Percentiles rank a stretch among this genome's conserved stretches.
phyloP scores from a whole-genome alignment of 352 stramenopile genomes.

The Halophytophthora batemanensis region DNA sequence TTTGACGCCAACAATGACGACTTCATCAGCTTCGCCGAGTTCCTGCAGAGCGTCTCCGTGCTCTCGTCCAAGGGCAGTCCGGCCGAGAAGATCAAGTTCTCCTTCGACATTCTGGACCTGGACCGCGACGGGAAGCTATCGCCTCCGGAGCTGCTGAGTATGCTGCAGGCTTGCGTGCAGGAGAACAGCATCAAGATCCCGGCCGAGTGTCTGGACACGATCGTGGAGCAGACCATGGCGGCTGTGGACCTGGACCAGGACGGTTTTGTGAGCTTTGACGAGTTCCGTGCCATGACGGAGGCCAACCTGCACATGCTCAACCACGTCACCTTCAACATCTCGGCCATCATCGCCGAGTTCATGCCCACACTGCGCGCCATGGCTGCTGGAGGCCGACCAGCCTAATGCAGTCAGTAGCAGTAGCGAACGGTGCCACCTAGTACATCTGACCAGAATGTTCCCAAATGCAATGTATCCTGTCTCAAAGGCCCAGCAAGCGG shows the following conservation, averaged over 20 bases:
- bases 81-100: slow-evolving; percentile 75
- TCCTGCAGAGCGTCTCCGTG: slow-evolving; percentile 68
- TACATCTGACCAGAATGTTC: too few relatives aligned
- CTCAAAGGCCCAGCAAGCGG: too few relatives aligned
- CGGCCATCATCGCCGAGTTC: slow-evolving; percentile 67
- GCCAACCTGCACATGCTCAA: slow-evolving; percentile 75
- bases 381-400: slow-evolving; percentile 12
- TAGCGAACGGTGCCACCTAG: too few relatives aligned
- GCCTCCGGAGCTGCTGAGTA: slow-evolving; percentile 62
- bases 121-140: slow-evolving; percentile 75
- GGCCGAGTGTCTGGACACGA: slow-evolving; percentile 50
- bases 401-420: not conserved
- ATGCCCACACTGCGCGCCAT: slow-evolving; percentile 66
- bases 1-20: slow-evolving; percentile 78
- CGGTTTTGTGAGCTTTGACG: slow-evolving; percentile 74
- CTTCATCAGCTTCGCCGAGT: slow-evolving; percentile 81
- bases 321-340: slow-evolving; percentile 82
- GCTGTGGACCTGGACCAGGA: slow-evolving; percentile 66
- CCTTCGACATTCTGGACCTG: slow-evolving; percentile 72
- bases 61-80: slow-evolving; percentile 65
- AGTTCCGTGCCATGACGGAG: slow-evolving; percentile 58
- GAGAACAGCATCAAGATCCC: slow-evolving; percentile 81
- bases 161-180: slow-evolving; percentile 69
- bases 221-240: slow-evolving; percentile 69
- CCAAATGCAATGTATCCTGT: too few relatives aligned